A percentile compares a stretch with the other conserved stretches of the same genome.
These are phyloP conservation scores for Irpex sp. DNA, from an alignment of 1,284 basidiomycete species.

Conservation along the genomic window DNA sequence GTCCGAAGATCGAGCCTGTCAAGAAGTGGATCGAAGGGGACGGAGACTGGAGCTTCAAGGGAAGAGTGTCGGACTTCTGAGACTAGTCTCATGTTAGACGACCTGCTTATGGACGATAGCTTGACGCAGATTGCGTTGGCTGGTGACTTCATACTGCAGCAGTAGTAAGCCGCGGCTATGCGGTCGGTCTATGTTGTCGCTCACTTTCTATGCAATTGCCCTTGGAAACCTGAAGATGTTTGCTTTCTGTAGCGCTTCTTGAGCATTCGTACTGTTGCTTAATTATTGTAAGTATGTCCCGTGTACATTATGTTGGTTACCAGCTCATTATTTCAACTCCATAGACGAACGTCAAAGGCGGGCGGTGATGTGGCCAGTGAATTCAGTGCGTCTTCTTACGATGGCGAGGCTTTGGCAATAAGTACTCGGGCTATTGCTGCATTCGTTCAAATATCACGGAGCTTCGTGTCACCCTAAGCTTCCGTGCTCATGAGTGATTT, in stretches of 20 bases:
- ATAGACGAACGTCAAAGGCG: too few species aligned
- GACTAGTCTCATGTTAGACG: background rate
- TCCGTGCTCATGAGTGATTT: too few species aligned
- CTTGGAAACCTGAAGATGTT: background rate
- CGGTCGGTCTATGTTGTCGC: background rate
- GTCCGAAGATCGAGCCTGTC: constrained; percentile 76
- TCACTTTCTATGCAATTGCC: background rate
- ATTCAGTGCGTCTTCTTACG: too few species aligned
- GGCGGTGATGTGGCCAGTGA: too few species aligned
- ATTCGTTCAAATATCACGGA: too few species aligned
- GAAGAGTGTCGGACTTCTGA: constrained; percentile 78
- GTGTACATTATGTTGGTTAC: too few species aligned
- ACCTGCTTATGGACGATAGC: background rate
- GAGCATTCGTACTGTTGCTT: background rate
- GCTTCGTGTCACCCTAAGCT: too few species aligned
- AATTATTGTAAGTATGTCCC: background rate
- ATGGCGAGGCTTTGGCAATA: too few species aligned
- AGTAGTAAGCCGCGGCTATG: background rate
- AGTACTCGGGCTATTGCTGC: too few species aligned
- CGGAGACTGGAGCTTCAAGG: constrained; percentile 83
- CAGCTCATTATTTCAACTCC: too few species aligned
- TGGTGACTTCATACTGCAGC: background rate
- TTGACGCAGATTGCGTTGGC: background rate
- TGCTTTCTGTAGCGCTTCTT: background rate
- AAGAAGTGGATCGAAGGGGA: constrained; percentile 52